Evolutionary conservation across 1,284 basidiomycete genomes (phyloP).

Genomic region (Fomitopsis palustris): DNA sequence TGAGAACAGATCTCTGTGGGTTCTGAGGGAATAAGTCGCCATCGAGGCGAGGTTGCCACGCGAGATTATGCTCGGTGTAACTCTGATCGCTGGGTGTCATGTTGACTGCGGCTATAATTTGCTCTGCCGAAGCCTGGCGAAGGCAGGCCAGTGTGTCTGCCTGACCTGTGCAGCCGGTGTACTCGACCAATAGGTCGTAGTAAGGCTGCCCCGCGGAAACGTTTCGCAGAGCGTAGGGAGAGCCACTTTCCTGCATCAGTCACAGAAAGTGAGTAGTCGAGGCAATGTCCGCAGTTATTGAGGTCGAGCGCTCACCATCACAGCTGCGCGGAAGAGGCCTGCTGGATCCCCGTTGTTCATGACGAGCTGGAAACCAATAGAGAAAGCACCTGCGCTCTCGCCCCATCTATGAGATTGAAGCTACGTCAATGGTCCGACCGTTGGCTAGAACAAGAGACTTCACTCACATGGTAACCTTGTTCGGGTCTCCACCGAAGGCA

Average conservation of each 20-base stretch:
- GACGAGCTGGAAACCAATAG: conserved; percentile 32
- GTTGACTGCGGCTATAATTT: conserved; percentile 30
- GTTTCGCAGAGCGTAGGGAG: conserved; percentile 29
- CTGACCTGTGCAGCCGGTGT: conserved; percentile 28
- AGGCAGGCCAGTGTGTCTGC: conserved; percentile 40
- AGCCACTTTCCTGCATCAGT: conserved; percentile 27
- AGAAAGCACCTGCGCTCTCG: conserved; percentile 39
- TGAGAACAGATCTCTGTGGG: conserved; percentile 24
- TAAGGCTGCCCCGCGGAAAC: conserved; percentile 29
- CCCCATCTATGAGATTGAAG: conserved; percentile 30
- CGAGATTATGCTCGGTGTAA: conserved; percentile 16
- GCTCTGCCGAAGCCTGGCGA: conserved; percentile 29
- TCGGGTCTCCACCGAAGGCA: conserved; percentile 39
- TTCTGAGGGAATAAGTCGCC: conserved; percentile 27
- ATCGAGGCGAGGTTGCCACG: conserved; percentile 34
- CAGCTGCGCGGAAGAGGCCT: conserved; percentile 33
- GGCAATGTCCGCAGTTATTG: neutral
- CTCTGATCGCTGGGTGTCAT: conserved; percentile 15
- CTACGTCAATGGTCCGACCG: too few species aligned
- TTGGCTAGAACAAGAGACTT: neutral
- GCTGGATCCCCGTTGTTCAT: conserved; percentile 28
- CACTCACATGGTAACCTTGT: conserved; percentile 31
- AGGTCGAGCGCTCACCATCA: conserved; percentile 21
- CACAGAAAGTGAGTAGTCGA: neutral
- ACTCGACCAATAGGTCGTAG: conserved; percentile 32